Percentiles rank a stretch among this genome's conserved stretches.
phyloP scores from a whole-genome alignment of 371 early-diverging fungal species.

The Circinella minor region DNA sequence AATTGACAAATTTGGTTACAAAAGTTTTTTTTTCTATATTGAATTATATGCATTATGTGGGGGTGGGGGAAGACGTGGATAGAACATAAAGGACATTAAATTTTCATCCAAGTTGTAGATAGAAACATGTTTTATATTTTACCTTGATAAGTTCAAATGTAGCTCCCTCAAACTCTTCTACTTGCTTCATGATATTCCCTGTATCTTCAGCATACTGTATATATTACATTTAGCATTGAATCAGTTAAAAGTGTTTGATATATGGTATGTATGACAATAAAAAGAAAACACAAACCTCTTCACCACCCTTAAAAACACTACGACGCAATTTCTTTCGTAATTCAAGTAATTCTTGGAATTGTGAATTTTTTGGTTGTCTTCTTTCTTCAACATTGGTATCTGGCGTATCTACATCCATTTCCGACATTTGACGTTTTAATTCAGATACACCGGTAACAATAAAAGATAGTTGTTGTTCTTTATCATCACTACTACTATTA shows the following conservation, averaged over 20 bases:
- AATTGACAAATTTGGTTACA: not conserved
- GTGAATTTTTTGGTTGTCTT: not conserved
- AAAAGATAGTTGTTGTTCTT: not conserved
- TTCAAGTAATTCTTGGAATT: conserved; percentile 30
- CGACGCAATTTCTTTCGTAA: conserved; percentile 42
- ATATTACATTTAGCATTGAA: not conserved
- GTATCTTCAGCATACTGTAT: conserved; percentile 36
- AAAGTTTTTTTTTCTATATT: not conserved
- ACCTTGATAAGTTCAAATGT: conserved; percentile 53
- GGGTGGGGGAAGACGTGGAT: not conserved
- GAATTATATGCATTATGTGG: not conserved
- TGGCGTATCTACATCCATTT: conserved; percentile 15
- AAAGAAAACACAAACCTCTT: conserved; percentile 21
- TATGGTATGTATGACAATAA: not conserved
- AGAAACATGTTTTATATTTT: not conserved
- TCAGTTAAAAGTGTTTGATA: too few species aligned
- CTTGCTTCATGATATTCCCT: conserved; percentile 42
- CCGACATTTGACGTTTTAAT: not conserved
- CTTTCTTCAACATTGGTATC: not conserved
- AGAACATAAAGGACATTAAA: not conserved
- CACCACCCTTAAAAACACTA: conserved; percentile 43
- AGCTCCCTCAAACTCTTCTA: conserved; percentile 45
- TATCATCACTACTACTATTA: not conserved
- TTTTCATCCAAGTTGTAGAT: not conserved
- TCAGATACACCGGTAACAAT: not conserved